Base-by-base conservation (phyloP, 495 filamentous ascomycete genomes). In the Podospora sp. region DNA sequence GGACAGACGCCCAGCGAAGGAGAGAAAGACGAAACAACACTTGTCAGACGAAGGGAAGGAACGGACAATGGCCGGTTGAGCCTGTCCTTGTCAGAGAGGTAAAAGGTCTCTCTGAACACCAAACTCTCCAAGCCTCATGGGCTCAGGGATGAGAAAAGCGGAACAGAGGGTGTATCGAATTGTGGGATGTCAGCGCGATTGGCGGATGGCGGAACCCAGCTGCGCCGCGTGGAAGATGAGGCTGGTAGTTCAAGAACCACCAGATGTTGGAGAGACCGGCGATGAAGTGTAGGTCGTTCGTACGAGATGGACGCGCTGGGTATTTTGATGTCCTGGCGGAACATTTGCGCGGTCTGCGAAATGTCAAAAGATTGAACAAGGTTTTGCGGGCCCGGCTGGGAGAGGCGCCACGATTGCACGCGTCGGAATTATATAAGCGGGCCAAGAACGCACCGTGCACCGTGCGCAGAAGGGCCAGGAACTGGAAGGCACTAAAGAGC, bases 21-120 rank as follows among this genome's bases (percentile, higher is more conserved):
- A 61, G 63, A 21, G 64, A 63, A 56, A 21, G 25, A 49, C n/a
- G 25, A 46, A 62, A 62, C 46, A 76, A 76, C 74, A 76, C 74
- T 76, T 76, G 74, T 76, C 74, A 71, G 21, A 56, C 53, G 52
- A 69, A 65, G 61, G 40, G 52, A 62, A 57, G 52, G 27, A 20
- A 56, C 33, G 57, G 62, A 68, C 63, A 68, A 74, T 71, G 66
- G 56, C 66, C n/a, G 50, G n/a, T 49, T 22, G 51, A 21, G 50
- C 22, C 12, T 22, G 50, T 18, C 65, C 66, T 66, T 71, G 64
- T 40, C 55, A 49, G 57, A 29, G 21, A 59, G 6, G 33, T 12
- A 26, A 64, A 40, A 63, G 61, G 68, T 72, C 59, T 60, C 69
- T 46, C 60, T 53, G 57, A 67, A 55, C 56, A 67, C 60, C 58